These are phyloP conservation scores for Cryptococcus sp. DNA, from an alignment of 1,284 basidiomycete genomes.

Conservation along the genomic window DNA sequence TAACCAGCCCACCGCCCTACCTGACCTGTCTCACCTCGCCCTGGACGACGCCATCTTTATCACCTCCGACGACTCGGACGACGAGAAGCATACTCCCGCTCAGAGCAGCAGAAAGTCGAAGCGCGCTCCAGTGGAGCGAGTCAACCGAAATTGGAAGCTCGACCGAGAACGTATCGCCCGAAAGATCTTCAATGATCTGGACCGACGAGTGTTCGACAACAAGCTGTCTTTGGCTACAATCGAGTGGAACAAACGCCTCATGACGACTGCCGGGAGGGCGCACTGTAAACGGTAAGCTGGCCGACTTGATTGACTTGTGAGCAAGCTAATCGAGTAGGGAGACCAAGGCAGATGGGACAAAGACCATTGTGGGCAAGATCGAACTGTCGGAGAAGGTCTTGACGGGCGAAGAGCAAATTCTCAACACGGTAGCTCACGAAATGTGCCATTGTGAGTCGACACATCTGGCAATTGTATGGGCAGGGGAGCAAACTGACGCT, in stretches of 20 bases:
- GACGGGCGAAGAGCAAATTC: slow-evolving; percentile 35
- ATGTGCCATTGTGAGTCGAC: slow-evolving; percentile 46
- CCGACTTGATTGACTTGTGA: not conserved
- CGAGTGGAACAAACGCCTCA: slow-evolving; percentile 38
- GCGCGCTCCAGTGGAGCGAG: not conserved
- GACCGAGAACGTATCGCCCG: slow-evolving; percentile 28
- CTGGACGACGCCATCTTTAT: not conserved
- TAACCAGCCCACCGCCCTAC: not conserved
- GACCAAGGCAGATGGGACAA: slow-evolving; percentile 9
- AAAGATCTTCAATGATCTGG: slow-evolving; percentile 38
- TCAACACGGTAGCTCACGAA: slow-evolving; percentile 44
- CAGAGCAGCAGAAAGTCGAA: too few relatives aligned
- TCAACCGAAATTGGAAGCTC: slow-evolving; percentile 21
- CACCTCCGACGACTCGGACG: too few relatives aligned
- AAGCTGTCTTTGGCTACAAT: slow-evolving; percentile 26
- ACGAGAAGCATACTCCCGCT: too few relatives aligned
- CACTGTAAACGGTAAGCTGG: slow-evolving; percentile 19
- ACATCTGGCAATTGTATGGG: too few relatives aligned
- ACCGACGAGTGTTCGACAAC: slow-evolving; percentile 33
- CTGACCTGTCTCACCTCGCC: not conserved
- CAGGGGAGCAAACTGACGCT: slow-evolving; percentile 1
- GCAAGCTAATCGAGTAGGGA: not conserved
- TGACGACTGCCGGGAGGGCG: slow-evolving; percentile 43
- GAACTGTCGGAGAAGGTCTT: slow-evolving; percentile 35
- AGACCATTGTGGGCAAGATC: slow-evolving; percentile 15